Conservation (phyloP, 2,329 filamentous ascomycete species). For the Juglanconis juglandina region DNA sequence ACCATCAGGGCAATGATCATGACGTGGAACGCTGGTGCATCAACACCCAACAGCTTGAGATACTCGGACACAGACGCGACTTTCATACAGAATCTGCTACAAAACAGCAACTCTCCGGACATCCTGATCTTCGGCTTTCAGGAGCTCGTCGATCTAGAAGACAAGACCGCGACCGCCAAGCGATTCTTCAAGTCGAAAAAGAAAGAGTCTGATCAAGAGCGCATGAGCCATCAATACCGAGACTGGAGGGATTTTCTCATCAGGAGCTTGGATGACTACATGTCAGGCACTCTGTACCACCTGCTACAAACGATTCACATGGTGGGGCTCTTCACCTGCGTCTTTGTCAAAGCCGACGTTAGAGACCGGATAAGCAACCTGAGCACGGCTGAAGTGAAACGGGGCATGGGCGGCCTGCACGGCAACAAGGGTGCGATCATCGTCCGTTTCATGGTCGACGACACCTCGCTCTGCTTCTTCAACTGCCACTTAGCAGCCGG, state of each 20-base stretch:
- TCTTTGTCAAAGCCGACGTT: constrained; percentile 83
- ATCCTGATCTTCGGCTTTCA: constrained; percentile 96
- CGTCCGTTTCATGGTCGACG: constrained; percentile 88
- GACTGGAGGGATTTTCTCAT: constrained; percentile 92
- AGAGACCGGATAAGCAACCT: constrained; percentile 74
- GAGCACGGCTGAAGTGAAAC: constrained; percentile 80
- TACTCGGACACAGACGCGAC: constrained; percentile 65
- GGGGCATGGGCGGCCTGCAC: constrained; percentile 90
- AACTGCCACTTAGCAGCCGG: constrained; percentile 97
- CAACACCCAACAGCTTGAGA: constrained; percentile 78
- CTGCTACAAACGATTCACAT: constrained; percentile 85
- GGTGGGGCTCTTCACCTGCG: constrained; percentile 91
- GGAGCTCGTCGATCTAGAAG: constrained; percentile 94
- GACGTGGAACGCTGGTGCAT: constrained; percentile 97
- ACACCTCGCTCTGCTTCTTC: constrained; percentile 91
- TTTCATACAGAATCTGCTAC: constrained; percentile 79
- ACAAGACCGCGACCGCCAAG: constrained; percentile 97
- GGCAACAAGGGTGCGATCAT: constrained; percentile 95
- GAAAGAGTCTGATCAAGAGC: constrained; percentile 75
- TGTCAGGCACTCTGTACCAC: constrained; percentile 76
- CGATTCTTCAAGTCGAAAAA: constrained; percentile 91
- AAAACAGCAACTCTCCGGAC: constrained; percentile 75
- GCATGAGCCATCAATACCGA: constrained; percentile 96
- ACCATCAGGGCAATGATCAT: constrained; percentile 76
- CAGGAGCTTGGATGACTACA: constrained; percentile 76